phyloP scores from a whole-genome alignment of 768 basidiomycete genomes.

The Russula abietina region DNA sequence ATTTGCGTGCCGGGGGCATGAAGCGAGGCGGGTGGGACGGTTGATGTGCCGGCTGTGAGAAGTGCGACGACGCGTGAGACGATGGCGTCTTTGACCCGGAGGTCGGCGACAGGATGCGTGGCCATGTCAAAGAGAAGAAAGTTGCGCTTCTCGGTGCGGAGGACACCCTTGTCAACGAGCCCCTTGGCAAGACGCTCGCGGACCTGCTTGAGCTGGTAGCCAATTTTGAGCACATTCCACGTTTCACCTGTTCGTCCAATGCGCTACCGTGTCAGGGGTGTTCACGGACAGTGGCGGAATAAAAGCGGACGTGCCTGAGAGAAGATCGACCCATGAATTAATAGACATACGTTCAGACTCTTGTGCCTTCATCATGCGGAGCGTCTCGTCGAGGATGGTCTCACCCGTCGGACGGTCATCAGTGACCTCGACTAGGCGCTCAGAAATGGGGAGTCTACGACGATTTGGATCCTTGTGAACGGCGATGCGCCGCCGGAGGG shows the following conservation, averaged over 20 bases:
- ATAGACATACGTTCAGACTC: slow-evolving; percentile 71
- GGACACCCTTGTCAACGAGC: slow-evolving; percentile 95
- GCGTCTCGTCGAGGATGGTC: slow-evolving; percentile 90
- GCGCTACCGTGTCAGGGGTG: not conserved
- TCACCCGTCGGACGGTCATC: slow-evolving; percentile 93
- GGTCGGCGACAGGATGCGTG: slow-evolving; percentile 94
- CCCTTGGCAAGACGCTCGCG: slow-evolving; percentile 96
- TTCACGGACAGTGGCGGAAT: not conserved
- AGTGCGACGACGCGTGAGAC: slow-evolving; percentile 69
- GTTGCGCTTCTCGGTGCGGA: slow-evolving; percentile 98
- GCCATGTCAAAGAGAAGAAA: slow-evolving; percentile 99
- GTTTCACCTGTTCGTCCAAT: slow-evolving; percentile 69
- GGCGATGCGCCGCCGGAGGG: slow-evolving; percentile 89
- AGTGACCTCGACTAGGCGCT: slow-evolving; percentile 84
- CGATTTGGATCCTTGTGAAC: slow-evolving; percentile 81
- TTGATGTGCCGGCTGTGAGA: slow-evolving; percentile 75
- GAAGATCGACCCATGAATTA: slow-evolving; percentile 90
- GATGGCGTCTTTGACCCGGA: slow-evolving; percentile 82
- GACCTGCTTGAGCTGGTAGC: slow-evolving; percentile 97
- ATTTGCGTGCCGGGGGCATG: slow-evolving; percentile 76
- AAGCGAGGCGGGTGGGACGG: slow-evolving; percentile 69
- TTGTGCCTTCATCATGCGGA: slow-evolving; percentile 90
- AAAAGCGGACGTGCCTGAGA: slow-evolving; percentile 64
- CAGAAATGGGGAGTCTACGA: slow-evolving; percentile 64
- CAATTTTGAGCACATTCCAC: slow-evolving; percentile 99